Evolutionary conservation across 2,329 filamentous ascomycete species (phyloP).

Genomic region (Colletotrichum sp.): DNA sequence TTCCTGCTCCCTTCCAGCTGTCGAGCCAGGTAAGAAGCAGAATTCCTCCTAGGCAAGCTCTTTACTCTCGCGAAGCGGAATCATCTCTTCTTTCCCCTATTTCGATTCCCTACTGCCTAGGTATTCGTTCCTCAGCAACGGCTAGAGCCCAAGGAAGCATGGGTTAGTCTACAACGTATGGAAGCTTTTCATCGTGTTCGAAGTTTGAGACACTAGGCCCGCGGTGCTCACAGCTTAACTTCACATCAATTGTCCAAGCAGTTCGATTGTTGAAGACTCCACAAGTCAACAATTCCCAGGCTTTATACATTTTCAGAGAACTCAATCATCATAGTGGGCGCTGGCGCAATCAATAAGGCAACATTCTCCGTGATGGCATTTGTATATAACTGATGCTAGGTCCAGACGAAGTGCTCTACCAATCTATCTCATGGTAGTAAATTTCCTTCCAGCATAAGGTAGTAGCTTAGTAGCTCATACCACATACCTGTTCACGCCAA

Average conservation of each 20-base stretch:
- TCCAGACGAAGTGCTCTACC: too few species aligned
- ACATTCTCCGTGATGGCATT: not conserved
- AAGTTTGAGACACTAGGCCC: not conserved
- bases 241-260: too few species aligned
- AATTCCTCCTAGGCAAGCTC: not conserved
- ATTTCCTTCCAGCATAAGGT: too few species aligned
- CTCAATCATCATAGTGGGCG: too few species aligned
- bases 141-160: not conserved
- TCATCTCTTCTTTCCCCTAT: not conserved
- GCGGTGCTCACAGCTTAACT: not conserved
- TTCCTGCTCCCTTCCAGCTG: not conserved
- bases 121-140: not conserved
- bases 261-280: not conserved
- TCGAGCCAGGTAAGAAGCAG: not conserved
- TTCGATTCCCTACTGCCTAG: rapidly evolving
- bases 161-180: rapidly evolving
- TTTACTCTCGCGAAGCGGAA: rapidly evolving
- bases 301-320: too few species aligned
- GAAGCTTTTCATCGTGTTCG: not conserved
- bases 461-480: too few species aligned
- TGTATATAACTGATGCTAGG: not conserved
- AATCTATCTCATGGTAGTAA: too few species aligned
- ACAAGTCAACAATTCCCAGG: not conserved
- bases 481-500: too few species aligned
- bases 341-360: not conserved